Conservation (phyloP, 2,329 filamentous ascomycete species). For the Penicillium sp. region DNA sequence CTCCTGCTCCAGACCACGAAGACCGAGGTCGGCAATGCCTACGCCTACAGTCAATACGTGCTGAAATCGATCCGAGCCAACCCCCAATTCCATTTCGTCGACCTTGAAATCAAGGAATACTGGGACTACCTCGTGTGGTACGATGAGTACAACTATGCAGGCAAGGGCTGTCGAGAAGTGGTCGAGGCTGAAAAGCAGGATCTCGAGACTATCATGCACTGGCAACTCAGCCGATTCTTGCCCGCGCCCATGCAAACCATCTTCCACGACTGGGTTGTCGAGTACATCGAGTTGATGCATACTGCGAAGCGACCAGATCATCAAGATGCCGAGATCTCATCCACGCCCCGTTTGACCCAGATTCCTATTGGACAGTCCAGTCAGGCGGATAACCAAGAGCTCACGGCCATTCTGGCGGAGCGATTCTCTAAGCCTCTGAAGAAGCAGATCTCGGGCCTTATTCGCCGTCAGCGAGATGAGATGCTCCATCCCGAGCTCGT, state of each 20-base stretch:
- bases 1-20: conserved; percentile 94
- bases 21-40: conserved; percentile 92
- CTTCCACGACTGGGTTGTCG: conserved; percentile 89
- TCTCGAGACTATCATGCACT: conserved; percentile 92
- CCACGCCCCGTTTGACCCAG: conserved; percentile 58
- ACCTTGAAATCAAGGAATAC: conserved; percentile 95
- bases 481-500: conserved; percentile 84
- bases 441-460: conserved; percentile 77
- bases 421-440: conserved; percentile 84
- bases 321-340: conserved; percentile 53
- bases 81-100: conserved; percentile 93
- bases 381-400: conserved; percentile 57
- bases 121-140: conserved; percentile 99
- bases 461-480: conserved; percentile 81
- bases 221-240: conserved; percentile 90
- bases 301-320: conserved; percentile 64
- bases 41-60: conserved; percentile 95
- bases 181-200: conserved; percentile 70
- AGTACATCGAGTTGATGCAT: conserved; percentile 95
- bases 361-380: conserved; percentile 55
- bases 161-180: conserved; percentile 82
- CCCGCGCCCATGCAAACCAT: conserved; percentile 72
- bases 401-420: conserved; percentile 68
- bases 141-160: conserved; percentile 97
- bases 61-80: conserved; percentile 95